Evolutionary conservation across 2,329 filamentous ascomycete genomes (phyloP), one percentile per base, ranked within the genome.

Genomic region (Claviceps paspali): DNA sequence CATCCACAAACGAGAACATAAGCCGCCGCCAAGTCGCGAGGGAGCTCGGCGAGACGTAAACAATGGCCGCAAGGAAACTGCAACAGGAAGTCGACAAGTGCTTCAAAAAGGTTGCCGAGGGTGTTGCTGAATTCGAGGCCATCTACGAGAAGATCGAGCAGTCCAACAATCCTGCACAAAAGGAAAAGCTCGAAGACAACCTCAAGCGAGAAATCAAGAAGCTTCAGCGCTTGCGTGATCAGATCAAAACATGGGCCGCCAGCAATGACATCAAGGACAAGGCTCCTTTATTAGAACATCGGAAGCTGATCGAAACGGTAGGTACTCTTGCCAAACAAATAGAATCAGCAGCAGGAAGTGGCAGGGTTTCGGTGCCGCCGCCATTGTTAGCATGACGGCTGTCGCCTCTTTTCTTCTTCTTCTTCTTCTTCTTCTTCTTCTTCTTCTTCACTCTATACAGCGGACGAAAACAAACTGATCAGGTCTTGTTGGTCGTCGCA

Each of bases 201-300:
- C 72, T 98, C 49, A 98, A 98, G 68, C 85, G 91, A 57, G 91
- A 98, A 65, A 96, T 96, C 73, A 98, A 98, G 78, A 98, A 98
- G 72, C 77, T 98, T 40, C 91, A 98, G 63, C 76, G 91, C 52
- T 79, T 91, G 60, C 82, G 91, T 54, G 91, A 98, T 61, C 91
- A 96, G 68, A 96, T 98, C 68, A 98, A 98, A 68, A 92, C 88
- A 71, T 98, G 91, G 91, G 87, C 88, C 3, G 83, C 86, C 40
- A 87, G 84, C 63, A 94, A 94, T 67, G 91, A 98, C 58, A 93
- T 98, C 74, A 98, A 98, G 70, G 91, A 98, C 69, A 98, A 98
- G 70, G 82, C 82, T 58, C 88, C 88, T 50, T 64, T 98, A 56
- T 65, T 95, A 54, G 91, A 98, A 53, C 79, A 98, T 61, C 76